Evolutionary conservation across 176 grass and related monocot genomes (phyloP).

Genomic region (Avena insularis): DNA sequence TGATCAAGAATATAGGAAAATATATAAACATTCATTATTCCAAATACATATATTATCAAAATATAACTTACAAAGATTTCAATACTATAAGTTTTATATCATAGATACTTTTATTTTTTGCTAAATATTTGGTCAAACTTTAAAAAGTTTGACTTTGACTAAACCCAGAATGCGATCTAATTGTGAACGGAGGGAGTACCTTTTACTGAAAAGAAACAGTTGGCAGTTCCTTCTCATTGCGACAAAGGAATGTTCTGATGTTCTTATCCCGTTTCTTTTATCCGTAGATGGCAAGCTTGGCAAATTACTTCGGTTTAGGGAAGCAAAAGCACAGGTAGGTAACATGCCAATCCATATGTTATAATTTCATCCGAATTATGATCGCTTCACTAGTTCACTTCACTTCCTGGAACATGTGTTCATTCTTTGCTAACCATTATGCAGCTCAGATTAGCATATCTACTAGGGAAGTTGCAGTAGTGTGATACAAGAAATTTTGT

Average conservation of each 20-base stretch:
- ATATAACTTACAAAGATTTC: too few relatives aligned
- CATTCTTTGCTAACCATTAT: background rate
- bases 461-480: background rate
- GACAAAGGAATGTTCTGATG: constrained; percentile 9
- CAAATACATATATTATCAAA: too few relatives aligned
- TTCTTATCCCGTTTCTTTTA: constrained; percentile 20
- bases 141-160: too few relatives aligned
- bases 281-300: constrained; percentile 93
- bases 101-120: too few relatives aligned
- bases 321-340: constrained; percentile 79
- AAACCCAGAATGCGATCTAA: too few relatives aligned
- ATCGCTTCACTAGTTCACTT: background rate
- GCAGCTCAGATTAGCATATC: background rate
- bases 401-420: constrained; percentile 20
- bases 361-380: constrained; percentile 18
- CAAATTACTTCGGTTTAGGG: constrained; percentile 88
- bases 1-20: too few relatives aligned
- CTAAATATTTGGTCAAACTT: too few relatives aligned
- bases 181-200: too few relatives aligned
- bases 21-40: too few relatives aligned
- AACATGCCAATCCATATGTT: constrained; percentile 24
- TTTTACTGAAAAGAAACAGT: background rate
- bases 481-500: background rate
- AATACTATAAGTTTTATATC: too few relatives aligned
- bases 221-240: background rate